These are phyloP conservation scores for Waltergamsia citrina DNA, from an alignment of 2,329 filamentous ascomycete genomes.

Conservation along the genomic window DNA sequence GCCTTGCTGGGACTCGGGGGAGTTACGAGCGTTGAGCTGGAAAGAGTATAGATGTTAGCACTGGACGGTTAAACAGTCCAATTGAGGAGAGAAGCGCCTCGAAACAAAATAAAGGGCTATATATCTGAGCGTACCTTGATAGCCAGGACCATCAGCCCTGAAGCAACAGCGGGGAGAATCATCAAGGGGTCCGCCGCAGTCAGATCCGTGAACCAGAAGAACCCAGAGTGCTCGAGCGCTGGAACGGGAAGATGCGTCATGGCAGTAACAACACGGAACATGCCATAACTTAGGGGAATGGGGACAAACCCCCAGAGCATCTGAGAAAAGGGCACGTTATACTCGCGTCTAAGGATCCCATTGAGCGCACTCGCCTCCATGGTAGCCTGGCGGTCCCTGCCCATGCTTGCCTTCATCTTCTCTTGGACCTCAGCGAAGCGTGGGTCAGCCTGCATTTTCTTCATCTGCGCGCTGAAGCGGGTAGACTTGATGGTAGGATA, in stretches of 20 bases:
- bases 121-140: conserved; percentile 40
- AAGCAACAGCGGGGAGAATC: conserved; percentile 57
- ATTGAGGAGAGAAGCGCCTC: neutral
- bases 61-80: neutral
- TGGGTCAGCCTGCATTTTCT: conserved; percentile 44
- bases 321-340: conserved; percentile 20
- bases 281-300: conserved; percentile 66
- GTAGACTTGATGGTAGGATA: conserved; percentile 40
- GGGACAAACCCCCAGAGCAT: conserved; percentile 30
- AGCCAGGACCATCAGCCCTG: conserved; percentile 44
- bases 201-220: conserved; percentile 73
- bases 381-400: conserved; percentile 40
- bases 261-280: conserved; percentile 65
- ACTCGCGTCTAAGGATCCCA: conserved; percentile 24
- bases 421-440: conserved; percentile 38
- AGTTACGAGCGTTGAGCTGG: conserved; percentile 25
- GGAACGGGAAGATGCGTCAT: conserved; percentile 78
- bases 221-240: conserved; percentile 58
- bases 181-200: conserved; percentile 69
- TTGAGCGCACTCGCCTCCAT: conserved; percentile 17
- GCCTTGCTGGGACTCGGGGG: conserved; percentile 17
- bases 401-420: conserved; percentile 34
- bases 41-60: conserved; percentile 9
- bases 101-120: neutral
- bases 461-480: conserved; percentile 42